These are phyloP conservation scores for Amylocystis lapponica DNA, from an alignment of 768 basidiomycete species.

Conservation along the genomic window DNA sequence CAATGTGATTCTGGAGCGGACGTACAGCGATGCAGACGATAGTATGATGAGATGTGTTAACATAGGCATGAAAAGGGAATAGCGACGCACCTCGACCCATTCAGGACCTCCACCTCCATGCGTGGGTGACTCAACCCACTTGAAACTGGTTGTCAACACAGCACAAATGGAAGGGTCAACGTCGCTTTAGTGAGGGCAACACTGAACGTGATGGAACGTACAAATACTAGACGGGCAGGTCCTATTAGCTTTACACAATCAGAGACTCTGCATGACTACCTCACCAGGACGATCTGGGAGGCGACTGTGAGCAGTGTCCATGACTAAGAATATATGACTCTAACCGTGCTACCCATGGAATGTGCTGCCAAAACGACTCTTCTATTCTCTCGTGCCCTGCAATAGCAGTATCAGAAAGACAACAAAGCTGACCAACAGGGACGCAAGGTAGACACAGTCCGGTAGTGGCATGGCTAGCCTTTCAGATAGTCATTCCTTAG, in stretches of 20 bases:
- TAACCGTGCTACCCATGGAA: conserved; percentile 80
- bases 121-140: conserved; percentile 91
- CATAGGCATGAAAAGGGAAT: not conserved
- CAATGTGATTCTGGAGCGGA: conserved; percentile 64
- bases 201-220: conserved; percentile 33
- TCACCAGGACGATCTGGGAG: conserved; percentile 44
- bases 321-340: conserved; percentile 12
- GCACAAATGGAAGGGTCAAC: not conserved
- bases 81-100: conserved; percentile 79
- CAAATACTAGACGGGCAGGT: conserved; percentile 62
- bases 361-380: conserved; percentile 83
- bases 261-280: conserved; percentile 13
- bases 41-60: too few relatives aligned
- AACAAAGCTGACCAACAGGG: not conserved
- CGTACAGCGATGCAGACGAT: not conserved
- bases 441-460: too few relatives aligned
- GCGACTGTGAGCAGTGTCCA: not conserved
- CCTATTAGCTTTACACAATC: too few relatives aligned
- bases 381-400: conserved; percentile 60
- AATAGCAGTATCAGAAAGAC: not conserved
- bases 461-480: too few relatives aligned
- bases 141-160: conserved; percentile 48
- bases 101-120: conserved; percentile 76
- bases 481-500: too few relatives aligned
- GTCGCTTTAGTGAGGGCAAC: not conserved